phyloP scores from a whole-genome alignment of 1,139 yeast genomes.

The Yamadazyma siamensis region DNA sequence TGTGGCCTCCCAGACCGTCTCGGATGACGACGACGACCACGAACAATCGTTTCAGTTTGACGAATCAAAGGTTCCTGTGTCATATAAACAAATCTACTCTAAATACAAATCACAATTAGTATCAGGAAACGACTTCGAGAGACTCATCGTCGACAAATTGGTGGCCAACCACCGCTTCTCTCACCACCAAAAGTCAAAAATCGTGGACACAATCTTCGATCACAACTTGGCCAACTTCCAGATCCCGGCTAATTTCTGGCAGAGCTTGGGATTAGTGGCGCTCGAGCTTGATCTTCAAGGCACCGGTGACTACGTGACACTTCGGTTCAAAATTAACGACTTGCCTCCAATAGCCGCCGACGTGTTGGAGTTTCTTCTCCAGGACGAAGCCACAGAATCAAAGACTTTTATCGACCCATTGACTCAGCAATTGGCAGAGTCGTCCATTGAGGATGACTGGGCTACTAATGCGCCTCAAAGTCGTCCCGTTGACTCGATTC shows the following conservation, averaged over 20 bases:
- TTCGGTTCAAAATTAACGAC: conserved; percentile 32
- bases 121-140: conserved; percentile 32
- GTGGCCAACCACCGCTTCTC: conserved; percentile 26
- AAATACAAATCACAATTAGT: conserved; percentile 17
- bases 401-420: conserved; percentile 15
- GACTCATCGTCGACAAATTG: conserved; percentile 25
- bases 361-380: conserved; percentile 18
- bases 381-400: conserved; percentile 2
- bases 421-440: conserved; percentile 12
- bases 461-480: background rate
- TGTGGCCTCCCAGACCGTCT: conserved; percentile 26
- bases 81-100: conserved; percentile 21
- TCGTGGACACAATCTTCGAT: conserved; percentile 37
- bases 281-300: conserved; percentile 42
- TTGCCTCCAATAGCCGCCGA: conserved; percentile 36
- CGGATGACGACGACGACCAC: conserved; percentile 8
- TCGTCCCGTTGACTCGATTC: no score
- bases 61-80: conserved; percentile 21
- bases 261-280: conserved; percentile 37
- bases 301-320: conserved; percentile 41
- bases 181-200: conserved; percentile 30
- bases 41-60: conserved; percentile 8
- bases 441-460: conserved; percentile 14
- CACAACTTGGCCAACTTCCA: conserved; percentile 34
- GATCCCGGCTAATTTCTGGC: conserved; percentile 27